These are phyloP conservation scores for Tuber aestivum DNA, from an alignment of 495 filamentous ascomycete species.

Conservation along the genomic window DNA sequence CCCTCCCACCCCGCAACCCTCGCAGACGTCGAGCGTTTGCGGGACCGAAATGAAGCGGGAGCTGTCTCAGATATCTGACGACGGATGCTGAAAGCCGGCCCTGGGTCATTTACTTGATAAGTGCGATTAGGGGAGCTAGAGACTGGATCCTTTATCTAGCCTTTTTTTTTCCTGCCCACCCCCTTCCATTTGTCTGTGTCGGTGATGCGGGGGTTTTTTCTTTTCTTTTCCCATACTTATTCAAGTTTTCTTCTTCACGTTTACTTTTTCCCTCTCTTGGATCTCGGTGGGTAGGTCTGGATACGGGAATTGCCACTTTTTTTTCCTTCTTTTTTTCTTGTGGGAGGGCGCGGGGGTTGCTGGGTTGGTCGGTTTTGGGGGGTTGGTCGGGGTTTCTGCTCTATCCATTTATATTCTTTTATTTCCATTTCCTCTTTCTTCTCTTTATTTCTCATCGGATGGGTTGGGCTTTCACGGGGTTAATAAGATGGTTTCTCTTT, in stretches of 20 bases:
- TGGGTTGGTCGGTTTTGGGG: not conserved
- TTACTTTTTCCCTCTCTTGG: too few relatives aligned
- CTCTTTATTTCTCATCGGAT: constrained; percentile 4
- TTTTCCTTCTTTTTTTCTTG: not conserved
- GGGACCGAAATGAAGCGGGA: constrained; percentile 38
- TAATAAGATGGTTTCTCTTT: constrained; percentile 6
- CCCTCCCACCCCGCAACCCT: constrained; percentile 25
- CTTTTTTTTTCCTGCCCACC: not conserved
- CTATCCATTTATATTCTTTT: not conserved
- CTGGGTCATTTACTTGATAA: not conserved
- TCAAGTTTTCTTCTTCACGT: not conserved
- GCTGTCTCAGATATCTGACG: constrained; percentile 38
- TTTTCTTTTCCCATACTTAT: not conserved
- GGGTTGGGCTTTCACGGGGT: constrained; percentile 4
- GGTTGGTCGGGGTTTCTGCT: not conserved
- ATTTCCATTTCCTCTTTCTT: not conserved
- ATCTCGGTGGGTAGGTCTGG: not conserved
- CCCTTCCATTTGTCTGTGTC: not conserved
- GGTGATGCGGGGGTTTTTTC: not conserved
- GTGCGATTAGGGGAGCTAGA: not conserved
- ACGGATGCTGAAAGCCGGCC: constrained; percentile 13
- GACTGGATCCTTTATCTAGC: constrained; percentile 4
- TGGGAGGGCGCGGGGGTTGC: constrained; percentile 1
- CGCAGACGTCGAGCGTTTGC: constrained; percentile 28
- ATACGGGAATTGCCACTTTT: not conserved